A percentile compares a stretch with the other conserved stretches of the same genome.
These are phyloP conservation scores for Picea abies DNA, from an alignment of 83 land plant genomes.

Conservation along the genomic window DNA sequence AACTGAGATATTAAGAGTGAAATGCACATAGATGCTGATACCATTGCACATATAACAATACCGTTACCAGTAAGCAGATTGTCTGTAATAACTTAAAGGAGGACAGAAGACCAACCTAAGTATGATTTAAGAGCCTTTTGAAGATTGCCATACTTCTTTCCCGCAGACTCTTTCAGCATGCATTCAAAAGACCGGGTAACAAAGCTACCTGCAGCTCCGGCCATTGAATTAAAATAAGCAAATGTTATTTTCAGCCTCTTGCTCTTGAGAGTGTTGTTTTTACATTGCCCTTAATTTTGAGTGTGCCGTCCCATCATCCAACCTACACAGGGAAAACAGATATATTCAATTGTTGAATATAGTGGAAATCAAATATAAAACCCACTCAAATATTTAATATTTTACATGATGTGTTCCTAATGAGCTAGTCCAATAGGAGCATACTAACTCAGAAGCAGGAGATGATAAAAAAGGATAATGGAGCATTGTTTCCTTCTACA, in stretches of 20 bases:
- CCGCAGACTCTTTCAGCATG: conserved; percentile 81
- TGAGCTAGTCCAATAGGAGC: not conserved
- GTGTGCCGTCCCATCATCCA: no score
- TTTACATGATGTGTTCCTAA: not conserved
- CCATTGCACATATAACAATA: not conserved
- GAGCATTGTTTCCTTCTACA: not conserved
- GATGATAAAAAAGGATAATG: not conserved
- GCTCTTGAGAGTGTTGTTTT: not conserved
- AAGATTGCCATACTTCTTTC: conserved; percentile 65
- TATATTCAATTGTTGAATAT: not conserved
- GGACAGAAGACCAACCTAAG: conserved; percentile 49
- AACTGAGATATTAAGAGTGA: not conserved
- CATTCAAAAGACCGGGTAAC: conserved; percentile 85
- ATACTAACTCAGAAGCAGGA: not conserved
- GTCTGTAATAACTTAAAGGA: not conserved
- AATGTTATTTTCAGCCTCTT: conserved; percentile 3
- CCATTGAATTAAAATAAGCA: conserved; percentile 35
- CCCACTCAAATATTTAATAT: not conserved
- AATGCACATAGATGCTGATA: not conserved
- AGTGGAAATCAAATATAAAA: not conserved
- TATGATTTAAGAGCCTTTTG: conserved; percentile 77
- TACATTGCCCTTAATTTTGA: not conserved
- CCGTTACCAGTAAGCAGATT: not conserved
- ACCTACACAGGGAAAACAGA: not conserved
- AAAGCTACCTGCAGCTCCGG: conserved; percentile 87